phyloP scores from a whole-genome alignment of 2,329 filamentous ascomycete genomes.

The Stachybotrys chlorohalonatus region DNA sequence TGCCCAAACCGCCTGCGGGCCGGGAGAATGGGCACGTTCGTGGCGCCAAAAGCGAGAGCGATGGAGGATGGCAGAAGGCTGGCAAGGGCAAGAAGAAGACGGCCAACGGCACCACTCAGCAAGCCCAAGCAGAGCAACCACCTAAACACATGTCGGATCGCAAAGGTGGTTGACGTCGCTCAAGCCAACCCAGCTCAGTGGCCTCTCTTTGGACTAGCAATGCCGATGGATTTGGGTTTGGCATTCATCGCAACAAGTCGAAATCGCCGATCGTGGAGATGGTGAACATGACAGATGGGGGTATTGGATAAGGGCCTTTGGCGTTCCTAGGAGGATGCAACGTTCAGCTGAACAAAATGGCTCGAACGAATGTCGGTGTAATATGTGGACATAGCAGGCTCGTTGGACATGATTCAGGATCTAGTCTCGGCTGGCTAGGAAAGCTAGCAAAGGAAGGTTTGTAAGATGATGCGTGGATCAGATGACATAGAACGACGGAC shows the following conservation, averaged over 20 bases:
- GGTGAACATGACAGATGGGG: background rate
- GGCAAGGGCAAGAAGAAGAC: slow-evolving; percentile 39
- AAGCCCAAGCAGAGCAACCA: slow-evolving; percentile 37
- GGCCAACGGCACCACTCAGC: slow-evolving; percentile 24
- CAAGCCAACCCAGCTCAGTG: background rate
- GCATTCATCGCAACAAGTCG: too few relatives aligned
- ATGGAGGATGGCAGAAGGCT: slow-evolving; percentile 50
- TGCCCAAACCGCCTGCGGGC: slow-evolving; percentile 26
- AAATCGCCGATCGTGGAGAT: background rate
- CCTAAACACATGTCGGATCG: slow-evolving; percentile 52
- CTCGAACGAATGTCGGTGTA: background rate
- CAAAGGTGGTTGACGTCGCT: slow-evolving; percentile 44
- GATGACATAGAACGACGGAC: background rate
- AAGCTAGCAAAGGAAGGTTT: background rate
- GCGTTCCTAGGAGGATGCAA: background rate
- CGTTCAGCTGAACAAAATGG: background rate
- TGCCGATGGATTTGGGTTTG: too few relatives aligned
- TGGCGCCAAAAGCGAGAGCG: slow-evolving; percentile 45
- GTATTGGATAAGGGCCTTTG: background rate
- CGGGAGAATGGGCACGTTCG: slow-evolving; percentile 46
- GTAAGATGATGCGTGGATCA: background rate
- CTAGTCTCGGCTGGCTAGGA: background rate
- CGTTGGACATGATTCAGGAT: background rate
- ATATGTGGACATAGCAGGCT: background rate
- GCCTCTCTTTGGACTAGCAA: too few relatives aligned